These are phyloP conservation scores for Lathyrus tuberosus DNA, from an alignment of 306 rosid genomes.

Conservation along the genomic window DNA sequence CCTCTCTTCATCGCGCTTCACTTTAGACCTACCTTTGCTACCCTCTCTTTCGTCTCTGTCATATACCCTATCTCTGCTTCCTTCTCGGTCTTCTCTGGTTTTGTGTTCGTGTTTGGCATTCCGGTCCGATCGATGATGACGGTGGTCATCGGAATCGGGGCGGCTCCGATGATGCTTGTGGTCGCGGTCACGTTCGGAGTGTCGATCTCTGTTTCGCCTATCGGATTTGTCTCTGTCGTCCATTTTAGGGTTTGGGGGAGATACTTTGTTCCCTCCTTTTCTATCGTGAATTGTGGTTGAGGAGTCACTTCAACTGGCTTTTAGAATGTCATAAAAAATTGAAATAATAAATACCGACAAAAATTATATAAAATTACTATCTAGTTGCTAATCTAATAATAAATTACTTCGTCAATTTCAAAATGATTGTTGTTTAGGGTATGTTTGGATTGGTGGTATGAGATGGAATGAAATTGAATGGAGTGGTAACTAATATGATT, in stretches of 20 bases:
- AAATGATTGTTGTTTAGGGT: too few relatives aligned
- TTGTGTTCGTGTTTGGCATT: conserved; percentile 58
- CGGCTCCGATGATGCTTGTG: conserved; percentile 42
- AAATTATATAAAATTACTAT: too few relatives aligned
- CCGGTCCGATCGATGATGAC: conserved; percentile 60
- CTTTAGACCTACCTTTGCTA: conserved; percentile 50
- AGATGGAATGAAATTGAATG: too few relatives aligned
- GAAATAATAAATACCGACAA: too few relatives aligned
- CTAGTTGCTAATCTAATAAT: too few relatives aligned
- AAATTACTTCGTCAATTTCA: too few relatives aligned
- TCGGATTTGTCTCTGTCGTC: conserved; percentile 66
- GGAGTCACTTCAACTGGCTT: not conserved
- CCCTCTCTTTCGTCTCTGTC: conserved; percentile 49
- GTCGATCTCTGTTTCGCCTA: conserved; percentile 57
- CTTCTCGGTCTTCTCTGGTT: conserved; percentile 60
- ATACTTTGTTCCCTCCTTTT: not conserved
- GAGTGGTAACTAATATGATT: too few relatives aligned
- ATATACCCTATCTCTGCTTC: conserved; percentile 43
- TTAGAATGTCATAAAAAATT: not conserved
- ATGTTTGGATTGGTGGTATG: too few relatives aligned
- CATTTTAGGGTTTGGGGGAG: conserved; percentile 64
- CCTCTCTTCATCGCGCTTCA: conserved; percentile 43
- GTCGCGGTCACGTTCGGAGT: conserved; percentile 47
- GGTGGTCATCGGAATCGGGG: conserved; percentile 61
- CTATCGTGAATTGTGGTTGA: not conserved